Evolutionary conservation across 2,329 filamentous ascomycete species (phyloP), one percentile per base, ranked within the genome.

Genomic region (Dactylellina sp.): DNA sequence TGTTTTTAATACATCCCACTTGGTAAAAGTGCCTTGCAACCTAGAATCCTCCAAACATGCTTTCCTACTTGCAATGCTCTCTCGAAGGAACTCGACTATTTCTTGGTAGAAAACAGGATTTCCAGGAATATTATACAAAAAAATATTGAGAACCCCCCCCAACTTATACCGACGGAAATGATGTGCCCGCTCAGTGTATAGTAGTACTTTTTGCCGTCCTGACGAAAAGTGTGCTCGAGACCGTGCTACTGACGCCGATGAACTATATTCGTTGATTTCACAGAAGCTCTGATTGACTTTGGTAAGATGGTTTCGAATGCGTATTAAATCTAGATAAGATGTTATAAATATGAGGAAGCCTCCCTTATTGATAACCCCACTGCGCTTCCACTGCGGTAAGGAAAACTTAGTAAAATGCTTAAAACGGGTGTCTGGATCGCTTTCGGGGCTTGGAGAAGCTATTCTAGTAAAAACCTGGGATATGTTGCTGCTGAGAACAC

Each of bases 181-280:
- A 82, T 99, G 95, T n/a, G 93, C 91, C 71, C 95, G 89, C 81
- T 96, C 94, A 1, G 93, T 96, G 82, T 98, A 99, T 14, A 99
- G 84, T 40, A 99, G 82, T 16, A 98, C 86, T 18, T 88, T 88
- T 80, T 97, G 91, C 14, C 93, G 86, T 3, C 93, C 95, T 40
- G 84, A 90, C 76, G 92, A 83, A 82, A 99, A 98, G 80, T 97
- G 91, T 11, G 91, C 93, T 22, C 94, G 86, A 7, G 94, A 92
- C 40, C 94, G 88, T 44, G 92, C 89, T 28, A 93, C 89, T 76
- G 96, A 92, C 6, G 89, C 86, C 6, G 89, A 84, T 49, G 91
- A 87, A 0, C 91, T 90, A 81, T 98, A 98, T 81, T 99, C 95
- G 66, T 91, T 93, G 39, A 99, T 89, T 32, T 89, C 88, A 60